These are phyloP conservation scores for Wickerhamiella vanderwaltii DNA, from an alignment of 805 yeast genomes.

Conservation along the genomic window DNA sequence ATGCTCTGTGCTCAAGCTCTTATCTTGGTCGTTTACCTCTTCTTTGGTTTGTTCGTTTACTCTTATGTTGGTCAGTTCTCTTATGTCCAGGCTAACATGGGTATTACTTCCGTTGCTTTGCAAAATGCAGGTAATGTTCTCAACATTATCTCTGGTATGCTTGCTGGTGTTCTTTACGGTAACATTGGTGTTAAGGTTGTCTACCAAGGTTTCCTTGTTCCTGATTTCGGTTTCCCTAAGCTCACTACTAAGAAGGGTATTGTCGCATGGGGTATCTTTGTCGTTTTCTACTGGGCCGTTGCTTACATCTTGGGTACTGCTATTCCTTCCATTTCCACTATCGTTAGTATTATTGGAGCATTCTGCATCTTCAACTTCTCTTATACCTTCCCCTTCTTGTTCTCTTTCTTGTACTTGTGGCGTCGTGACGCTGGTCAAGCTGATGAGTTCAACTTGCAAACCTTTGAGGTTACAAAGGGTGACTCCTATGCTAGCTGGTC, in stretches of 20 bases:
- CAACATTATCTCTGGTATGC: constrained; percentile 30
- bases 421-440: background rate
- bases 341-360: constrained; percentile 33
- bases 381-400: constrained; percentile 33
- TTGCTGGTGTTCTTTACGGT: constrained; percentile 37
- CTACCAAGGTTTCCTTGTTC: constrained; percentile 31
- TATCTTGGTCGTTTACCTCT: constrained; percentile 31
- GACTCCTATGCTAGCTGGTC: constrained; percentile 28
- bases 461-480: constrained; percentile 11
- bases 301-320: constrained; percentile 36
- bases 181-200: constrained; percentile 37
- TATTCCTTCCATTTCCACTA: constrained; percentile 33
- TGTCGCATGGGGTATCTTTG: constrained; percentile 29
- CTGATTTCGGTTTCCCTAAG: constrained; percentile 27
- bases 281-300: constrained; percentile 34
- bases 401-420: constrained; percentile 5
- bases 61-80: constrained; percentile 36
- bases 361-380: constrained; percentile 37
- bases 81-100: constrained; percentile 31
- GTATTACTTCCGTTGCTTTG: constrained; percentile 26
- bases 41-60: constrained; percentile 35
- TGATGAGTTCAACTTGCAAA: constrained; percentile 3
- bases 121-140: constrained; percentile 31
- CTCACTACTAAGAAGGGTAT: constrained; percentile 24
- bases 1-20: constrained; percentile 33